Evolutionary conservation across 345 rosid species (phyloP).

Genomic region (Lagerstroemia speciosa): DNA sequence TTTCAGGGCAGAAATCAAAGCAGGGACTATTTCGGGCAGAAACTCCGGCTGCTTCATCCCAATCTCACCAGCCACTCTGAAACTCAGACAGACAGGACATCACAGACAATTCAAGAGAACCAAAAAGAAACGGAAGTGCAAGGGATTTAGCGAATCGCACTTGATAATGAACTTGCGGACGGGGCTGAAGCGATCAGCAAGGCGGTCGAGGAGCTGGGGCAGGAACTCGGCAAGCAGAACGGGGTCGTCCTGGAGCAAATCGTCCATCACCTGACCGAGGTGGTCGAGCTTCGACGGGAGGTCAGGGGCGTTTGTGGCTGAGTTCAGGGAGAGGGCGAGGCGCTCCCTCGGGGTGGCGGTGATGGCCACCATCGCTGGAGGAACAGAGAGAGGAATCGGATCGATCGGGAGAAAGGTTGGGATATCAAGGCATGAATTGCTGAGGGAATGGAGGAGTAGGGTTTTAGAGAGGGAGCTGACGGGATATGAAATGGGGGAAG

Average conservation of each 20-base stretch:
- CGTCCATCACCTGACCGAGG: constrained; percentile 45
- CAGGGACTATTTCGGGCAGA: constrained; percentile 66
- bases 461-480: background rate
- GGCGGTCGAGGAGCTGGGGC: constrained; percentile 66
- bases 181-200: constrained; percentile 50
- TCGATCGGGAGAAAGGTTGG: background rate
- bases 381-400: background rate
- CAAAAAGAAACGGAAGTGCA: background rate
- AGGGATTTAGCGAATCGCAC: constrained; percentile 27
- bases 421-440: background rate
- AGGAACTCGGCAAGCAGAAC: constrained; percentile 47
- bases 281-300: constrained; percentile 57
- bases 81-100: constrained; percentile 5
- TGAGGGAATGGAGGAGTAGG: background rate
- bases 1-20: constrained; percentile 52
- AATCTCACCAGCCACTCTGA: constrained; percentile 76
- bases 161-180: constrained; percentile 71
- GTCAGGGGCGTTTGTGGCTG: constrained; percentile 49
- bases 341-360: constrained; percentile 37
- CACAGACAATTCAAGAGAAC: background rate
- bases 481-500: too few species aligned
- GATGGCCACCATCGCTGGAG: constrained; percentile 39
- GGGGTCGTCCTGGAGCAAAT: constrained; percentile 35
- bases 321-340: constrained; percentile 40
- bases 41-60: constrained; percentile 65